These are phyloP conservation scores for Saksenaea vasiformis DNA, from an alignment of 371 early-diverging fungal species.

Conservation along the genomic window DNA sequence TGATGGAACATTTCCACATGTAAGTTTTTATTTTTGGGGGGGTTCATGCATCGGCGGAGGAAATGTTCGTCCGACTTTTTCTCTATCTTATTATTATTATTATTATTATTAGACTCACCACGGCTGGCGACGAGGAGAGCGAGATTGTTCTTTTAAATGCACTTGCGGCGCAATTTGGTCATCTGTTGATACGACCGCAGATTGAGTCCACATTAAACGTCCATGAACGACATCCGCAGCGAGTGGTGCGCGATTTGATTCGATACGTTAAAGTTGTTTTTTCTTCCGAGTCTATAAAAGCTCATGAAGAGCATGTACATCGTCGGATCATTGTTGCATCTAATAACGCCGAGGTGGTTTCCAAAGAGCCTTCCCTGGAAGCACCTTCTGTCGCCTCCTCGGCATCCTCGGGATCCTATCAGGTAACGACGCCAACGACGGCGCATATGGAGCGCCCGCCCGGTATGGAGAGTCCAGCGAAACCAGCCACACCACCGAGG, in stretches of 20 bases:
- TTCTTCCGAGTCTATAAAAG: conserved; percentile 23
- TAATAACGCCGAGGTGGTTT: neutral
- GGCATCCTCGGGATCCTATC: neutral
- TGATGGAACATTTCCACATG: conserved; percentile 52
- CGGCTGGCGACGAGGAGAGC: conserved; percentile 5
- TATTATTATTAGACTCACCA: neutral
- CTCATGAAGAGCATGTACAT: conserved; percentile 28
- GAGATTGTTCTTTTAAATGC: conserved; percentile 6
- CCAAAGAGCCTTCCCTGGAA: conserved; percentile 10
- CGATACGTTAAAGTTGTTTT: conserved; percentile 32
- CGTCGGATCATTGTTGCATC: conserved; percentile 26
- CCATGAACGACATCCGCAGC: conserved; percentile 61
- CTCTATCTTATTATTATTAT: neutral
- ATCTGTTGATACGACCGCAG: conserved; percentile 61
- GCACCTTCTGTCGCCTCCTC: conserved; percentile 16
- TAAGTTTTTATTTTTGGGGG: conserved; percentile 12
- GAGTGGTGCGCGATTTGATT: conserved; percentile 59
- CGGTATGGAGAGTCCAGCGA: neutral
- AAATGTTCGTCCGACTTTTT: neutral
- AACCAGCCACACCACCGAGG: conserved; percentile 13
- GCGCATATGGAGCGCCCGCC: neutral
- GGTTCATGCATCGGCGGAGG: neutral
- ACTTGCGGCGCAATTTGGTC: conserved; percentile 47
- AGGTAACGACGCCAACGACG: neutral
- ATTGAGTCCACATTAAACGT: conserved; percentile 50